Base-by-base conservation (phyloP, 176 grass and related monocot species). In the Urochloa ruziziensis region DNA sequence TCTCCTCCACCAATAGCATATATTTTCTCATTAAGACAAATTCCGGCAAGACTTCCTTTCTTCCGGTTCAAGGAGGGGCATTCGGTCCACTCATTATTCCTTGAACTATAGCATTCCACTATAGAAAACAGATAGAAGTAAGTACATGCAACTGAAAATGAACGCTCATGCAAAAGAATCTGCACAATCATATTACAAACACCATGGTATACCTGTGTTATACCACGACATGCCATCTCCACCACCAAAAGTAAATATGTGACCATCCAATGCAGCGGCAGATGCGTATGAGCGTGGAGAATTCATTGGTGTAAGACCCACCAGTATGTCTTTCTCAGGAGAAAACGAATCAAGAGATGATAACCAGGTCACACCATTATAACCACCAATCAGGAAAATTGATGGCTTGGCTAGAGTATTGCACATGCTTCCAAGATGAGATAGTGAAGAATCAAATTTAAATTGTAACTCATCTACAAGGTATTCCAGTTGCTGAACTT, bases 1-100 rank as follows among this genome's bases (percentile, higher is more conserved):
- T 98, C 85, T 79, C 95, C 95, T 78, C 96, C 96, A 43, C 96
- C 96, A 82, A 98, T 93, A 66, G 91, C 91, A 62, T 90, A 98
- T 77, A 98, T 95, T 88, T 95, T 95, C 2, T 73, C 80, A 60
- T 91, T 68, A 35, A 93, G 76, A 81, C 84, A 88, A 62, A 78
- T 83, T 80, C 91, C 91, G 79, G 87, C 93, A 79, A 93, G 89
- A 84, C 91, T 90, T 77, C 90, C 96, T 86, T 91, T 98, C 57
- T 82, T 47, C 54, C 80, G 77, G 62, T 88, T 93, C 82, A 98
- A 84, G 49, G 76, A 72, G 64, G 96, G 96, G 82, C 96, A 98
- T 73, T 47, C 61, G 12, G 60, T 86, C 93, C 93, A 98, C 60
- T 95, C 87, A n/a, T 92, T 88, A 46, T 79, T 79, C 76, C 56